Base-by-base conservation (phyloP, 2,329 filamentous ascomycete species). In the Septoria petroselini region DNA sequence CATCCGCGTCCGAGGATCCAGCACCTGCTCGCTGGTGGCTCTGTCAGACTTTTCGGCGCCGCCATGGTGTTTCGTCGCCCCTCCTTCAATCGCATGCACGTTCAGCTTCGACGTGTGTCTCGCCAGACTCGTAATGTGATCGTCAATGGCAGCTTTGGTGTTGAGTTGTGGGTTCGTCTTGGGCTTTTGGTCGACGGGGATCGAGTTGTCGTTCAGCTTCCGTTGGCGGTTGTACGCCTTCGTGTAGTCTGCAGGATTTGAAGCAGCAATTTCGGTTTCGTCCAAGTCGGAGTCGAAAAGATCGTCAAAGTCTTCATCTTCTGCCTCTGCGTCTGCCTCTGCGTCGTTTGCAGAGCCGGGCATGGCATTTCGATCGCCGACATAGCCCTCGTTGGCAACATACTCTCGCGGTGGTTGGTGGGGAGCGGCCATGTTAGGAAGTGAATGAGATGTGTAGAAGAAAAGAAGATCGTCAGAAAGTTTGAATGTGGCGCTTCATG, bases 1-100 rank as follows among this genome's bases (percentile, higher is more conserved):
- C 88, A 96, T 95, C 59, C 91, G 86, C 11, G 93, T 98, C 46
- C 90, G 81, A 56, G 90, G 88, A 71, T 98, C 93, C 54, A 98
- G 75, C 41, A 98, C 93, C 70, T 96, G 89, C 69, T 98, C 93
- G 61, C 83, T 89, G 11, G 93, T 98, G 43, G 93, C 91, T 52
- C 93, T 83, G 68, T 98, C 91, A 48, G 87, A 85, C 69, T 88
- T 89, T 52, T 83, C 82, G 46, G 78, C 76, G 29, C 72, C 73
- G 50, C 78, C 58, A 54, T 66, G 73, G 37, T 72, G 71, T 41
- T 76, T 78, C 5, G 55, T 72, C 23, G 80, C 68, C 0, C 78
- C 78, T 19, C 78, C 73, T 50, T 78, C 75, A 12, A 75, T 63
- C 56, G 78, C 80, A 65, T 91, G 86, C 23, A 96, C 79, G 42